phyloP scores from a whole-genome alignment of 352 stramenopile genomes.

The Nothophytophthora sp. region DNA sequence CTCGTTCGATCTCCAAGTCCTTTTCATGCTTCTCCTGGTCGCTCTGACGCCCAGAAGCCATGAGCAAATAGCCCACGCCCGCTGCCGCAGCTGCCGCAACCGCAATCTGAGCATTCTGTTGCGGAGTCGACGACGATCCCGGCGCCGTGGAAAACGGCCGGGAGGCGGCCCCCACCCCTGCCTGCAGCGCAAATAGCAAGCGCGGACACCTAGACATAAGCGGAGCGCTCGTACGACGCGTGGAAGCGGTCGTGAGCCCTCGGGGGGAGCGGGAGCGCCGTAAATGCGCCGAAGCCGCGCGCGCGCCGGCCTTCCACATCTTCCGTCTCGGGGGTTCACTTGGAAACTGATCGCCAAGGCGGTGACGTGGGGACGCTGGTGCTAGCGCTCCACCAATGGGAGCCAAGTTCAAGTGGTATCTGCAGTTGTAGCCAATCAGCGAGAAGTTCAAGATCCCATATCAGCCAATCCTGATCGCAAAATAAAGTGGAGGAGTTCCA shows the following conservation, averaged over 20 bases:
- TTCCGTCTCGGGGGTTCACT: no score
- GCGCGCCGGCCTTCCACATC: conserved; percentile 31
- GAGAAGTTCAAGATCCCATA: no score
- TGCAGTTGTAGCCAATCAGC: no score
- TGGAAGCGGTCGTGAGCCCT: background rate
- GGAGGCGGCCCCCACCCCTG: background rate
- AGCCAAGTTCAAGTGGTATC: no score
- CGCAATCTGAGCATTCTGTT: conserved; percentile 23
- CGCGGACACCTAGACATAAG: background rate
- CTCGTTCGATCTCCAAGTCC: conserved; percentile 63
- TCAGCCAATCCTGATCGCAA: no score
- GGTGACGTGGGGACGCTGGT: background rate
- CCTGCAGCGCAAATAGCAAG: conserved; percentile 5
- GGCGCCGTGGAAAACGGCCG: conserved; percentile 20
- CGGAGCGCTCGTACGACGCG: background rate
- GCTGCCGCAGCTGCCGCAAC: conserved; percentile 30
- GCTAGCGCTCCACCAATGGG: no score
- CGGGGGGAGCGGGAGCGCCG: conserved; percentile 1
- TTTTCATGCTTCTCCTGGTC: conserved; percentile 57
- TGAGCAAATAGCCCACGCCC: conserved; percentile 52
- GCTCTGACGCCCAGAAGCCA: conserved; percentile 43
- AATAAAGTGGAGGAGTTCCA: no score
- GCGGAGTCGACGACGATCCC: conserved; percentile 23
- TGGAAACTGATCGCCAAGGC: no score
- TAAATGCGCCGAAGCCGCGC: conserved; percentile 7